Evolutionary conservation across 2,329 filamentous ascomycete species (phyloP).

Genomic region (Pseudocercospora fuligena): DNA sequence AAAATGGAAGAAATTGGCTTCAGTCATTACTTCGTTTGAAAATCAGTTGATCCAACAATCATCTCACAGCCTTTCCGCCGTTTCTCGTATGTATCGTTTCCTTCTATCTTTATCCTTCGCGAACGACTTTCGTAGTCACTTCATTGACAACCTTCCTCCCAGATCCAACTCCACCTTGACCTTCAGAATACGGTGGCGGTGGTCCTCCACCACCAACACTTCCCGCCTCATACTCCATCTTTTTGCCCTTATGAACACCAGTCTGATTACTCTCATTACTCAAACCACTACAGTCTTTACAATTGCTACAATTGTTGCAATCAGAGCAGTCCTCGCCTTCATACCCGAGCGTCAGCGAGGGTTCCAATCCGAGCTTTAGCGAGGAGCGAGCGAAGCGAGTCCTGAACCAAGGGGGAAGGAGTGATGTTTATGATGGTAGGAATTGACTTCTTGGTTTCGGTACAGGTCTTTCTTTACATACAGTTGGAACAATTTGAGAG

Average conservation of each 20-base stretch:
- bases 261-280: constrained; percentile 1
- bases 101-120: neutral
- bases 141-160: neutral
- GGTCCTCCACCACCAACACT: neutral
- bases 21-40: neutral
- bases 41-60: too few relatives aligned
- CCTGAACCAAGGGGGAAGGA: neutral
- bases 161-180: neutral
- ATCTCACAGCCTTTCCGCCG: neutral
- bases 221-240: neutral
- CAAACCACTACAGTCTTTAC: constrained; percentile 4
- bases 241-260: neutral
- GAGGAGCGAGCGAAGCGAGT: too few relatives aligned
- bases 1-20: neutral
- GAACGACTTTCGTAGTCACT: neutral
- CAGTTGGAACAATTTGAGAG: neutral
- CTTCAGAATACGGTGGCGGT: neutral
- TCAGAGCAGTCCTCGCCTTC: neutral
- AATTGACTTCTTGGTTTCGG: neutral
- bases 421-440: neutral
- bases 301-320: constrained; percentile 10
- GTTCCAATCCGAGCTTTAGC: too few relatives aligned
- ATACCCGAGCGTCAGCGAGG: neutral
- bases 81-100: neutral
- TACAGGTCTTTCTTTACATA: neutral